Percentiles rank a stretch among this genome's conserved stretches.
phyloP scores from a whole-genome alignment of 768 basidiomycete species.

The Leccinum pellstonianum region DNA sequence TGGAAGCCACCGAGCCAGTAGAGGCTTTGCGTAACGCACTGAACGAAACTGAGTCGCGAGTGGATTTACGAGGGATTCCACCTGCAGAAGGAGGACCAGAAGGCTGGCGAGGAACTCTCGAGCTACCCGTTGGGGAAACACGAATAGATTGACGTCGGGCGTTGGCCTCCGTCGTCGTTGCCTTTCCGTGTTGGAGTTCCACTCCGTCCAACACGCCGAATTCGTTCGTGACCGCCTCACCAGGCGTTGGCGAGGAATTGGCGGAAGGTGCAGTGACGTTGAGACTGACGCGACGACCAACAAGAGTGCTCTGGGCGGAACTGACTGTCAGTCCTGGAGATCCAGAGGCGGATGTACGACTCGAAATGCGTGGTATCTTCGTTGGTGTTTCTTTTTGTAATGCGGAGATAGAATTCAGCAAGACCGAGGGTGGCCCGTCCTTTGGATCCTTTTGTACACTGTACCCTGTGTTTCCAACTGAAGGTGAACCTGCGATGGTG shows the following conservation, averaged over 20 bases:
- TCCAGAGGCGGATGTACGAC: constrained; percentile 69
- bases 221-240: constrained; percentile 56
- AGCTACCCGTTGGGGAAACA: constrained; percentile 58
- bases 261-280: constrained; percentile 56
- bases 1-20: constrained; percentile 73
- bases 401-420: constrained; percentile 49
- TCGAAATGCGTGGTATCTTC: constrained; percentile 91
- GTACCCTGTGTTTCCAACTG: constrained; percentile 64
- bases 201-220: constrained; percentile 77
- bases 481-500: constrained; percentile 93
- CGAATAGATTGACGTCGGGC: constrained; percentile 57
- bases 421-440: constrained; percentile 54
- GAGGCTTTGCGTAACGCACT: constrained; percentile 79
- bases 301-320: constrained; percentile 45
- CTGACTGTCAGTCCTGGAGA: constrained; percentile 71
- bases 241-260: constrained; percentile 60
- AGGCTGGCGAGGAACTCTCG: constrained; percentile 67
- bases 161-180: constrained; percentile 31
- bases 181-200: constrained; percentile 47
- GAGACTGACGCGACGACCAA: constrained; percentile 65
- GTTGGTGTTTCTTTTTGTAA: constrained; percentile 84
- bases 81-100: constrained; percentile 45
- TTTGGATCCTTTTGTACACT: constrained; percentile 53
- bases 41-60: constrained; percentile 79
- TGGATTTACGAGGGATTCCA: constrained; percentile 60